Evolutionary conservation across 2,329 filamentous ascomycete genomes (phyloP), one percentile per base, ranked within the genome.

Genomic region (Cercospora brassicicola): DNA sequence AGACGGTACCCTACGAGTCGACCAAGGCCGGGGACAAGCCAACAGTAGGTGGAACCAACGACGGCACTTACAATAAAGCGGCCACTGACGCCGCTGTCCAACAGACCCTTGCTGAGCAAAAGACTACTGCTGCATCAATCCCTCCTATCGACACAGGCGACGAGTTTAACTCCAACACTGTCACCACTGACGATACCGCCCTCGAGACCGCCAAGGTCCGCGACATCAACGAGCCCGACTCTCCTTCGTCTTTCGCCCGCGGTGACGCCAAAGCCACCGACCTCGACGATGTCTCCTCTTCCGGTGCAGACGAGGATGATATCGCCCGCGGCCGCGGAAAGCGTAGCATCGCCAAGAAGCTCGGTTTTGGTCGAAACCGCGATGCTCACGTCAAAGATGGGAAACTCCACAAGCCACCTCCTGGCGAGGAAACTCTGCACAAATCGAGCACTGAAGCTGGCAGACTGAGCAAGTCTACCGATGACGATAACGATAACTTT

Each of bases 401-500:
- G 15, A 64, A 64, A n/a, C 55, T 53, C 3, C 63, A 65, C 63
- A 60, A 65, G 18, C 55, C 55, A 1, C 26, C 56, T 7, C 57
- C 63, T 15, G 55, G 63, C 10, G 30, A 31, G 5, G 63, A 65
- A 10, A 30, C 62, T n/a, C 55, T 20, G 2, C 61, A 45, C 2
- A 51, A 59, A 15, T 67, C 39, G n/a, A 55, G 56, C n/a, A 65
- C 31, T 11, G 28, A 33, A n/a, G 18, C 61, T 10, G 65, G 55
- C 5, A n/a, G 62, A 55, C 62, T 39, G 28, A 57, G 60, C 60
- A 23, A 51, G 7, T 56, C 51, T 30, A 77, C 73, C 1, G 74
- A 79, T n/a, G 77, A 79, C 55, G 80, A 77, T 30, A 78, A 82
- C 28, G 75, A 84, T 5, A 83, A 85, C 53, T 84, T 84, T 64